phyloP scores from a whole-genome alignment of 441 rosid species.

The Gossypium schwendimanii region DNA sequence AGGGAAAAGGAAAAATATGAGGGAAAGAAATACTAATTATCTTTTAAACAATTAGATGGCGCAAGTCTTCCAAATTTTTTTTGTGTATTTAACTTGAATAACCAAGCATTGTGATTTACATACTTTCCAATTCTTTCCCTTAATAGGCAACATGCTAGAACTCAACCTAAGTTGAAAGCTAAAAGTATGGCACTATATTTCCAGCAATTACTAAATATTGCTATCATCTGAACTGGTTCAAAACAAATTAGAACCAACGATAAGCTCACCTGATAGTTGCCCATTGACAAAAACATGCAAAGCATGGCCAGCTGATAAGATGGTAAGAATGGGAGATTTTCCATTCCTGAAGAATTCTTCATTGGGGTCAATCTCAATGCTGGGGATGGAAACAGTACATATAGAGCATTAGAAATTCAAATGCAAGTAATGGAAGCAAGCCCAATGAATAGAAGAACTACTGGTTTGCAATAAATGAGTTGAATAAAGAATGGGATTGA shows the following conservation, averaged over 20 bases:
- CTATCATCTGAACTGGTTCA: background rate
- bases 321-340: conserved; percentile 54
- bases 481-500: background rate
- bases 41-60: too few species aligned
- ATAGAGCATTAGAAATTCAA: conserved; percentile 13
- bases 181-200: background rate
- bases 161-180: background rate
- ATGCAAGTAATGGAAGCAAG: background rate
- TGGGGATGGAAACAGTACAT: conserved; percentile 21
- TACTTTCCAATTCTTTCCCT: background rate
- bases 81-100: background rate
- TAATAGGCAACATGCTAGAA: background rate
- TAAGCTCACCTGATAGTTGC: conserved; percentile 52
- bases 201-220: background rate
- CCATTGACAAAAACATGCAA: conserved; percentile 87
- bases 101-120: background rate
- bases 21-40: background rate
- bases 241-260: conserved; percentile 7
- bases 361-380: conserved; percentile 46
- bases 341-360: conserved; percentile 73
- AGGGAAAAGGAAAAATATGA: background rate
- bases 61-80: too few species aligned
- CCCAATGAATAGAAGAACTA: background rate
- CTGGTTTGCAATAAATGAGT: background rate
- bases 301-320: conserved; percentile 94